Conservation (phyloP, 2,329 filamentous ascomycete genomes). For the Sclerotiophoma versabilis region DNA sequence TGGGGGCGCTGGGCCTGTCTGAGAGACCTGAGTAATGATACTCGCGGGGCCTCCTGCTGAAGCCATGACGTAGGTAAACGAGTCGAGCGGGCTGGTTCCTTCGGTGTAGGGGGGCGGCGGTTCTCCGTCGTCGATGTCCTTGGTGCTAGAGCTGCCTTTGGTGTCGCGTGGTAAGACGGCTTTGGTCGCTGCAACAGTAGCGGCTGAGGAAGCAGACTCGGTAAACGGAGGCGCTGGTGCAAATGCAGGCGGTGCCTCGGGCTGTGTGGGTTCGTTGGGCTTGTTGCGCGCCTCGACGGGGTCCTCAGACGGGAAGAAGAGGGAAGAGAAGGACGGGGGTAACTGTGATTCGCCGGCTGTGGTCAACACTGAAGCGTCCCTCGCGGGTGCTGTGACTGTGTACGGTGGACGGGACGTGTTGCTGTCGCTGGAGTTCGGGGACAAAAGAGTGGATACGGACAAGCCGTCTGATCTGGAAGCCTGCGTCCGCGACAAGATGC, state of each 20-base stretch:
- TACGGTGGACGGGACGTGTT: constrained; percentile 35
- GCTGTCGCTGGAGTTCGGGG: constrained; percentile 28
- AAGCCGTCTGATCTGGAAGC: constrained; percentile 51
- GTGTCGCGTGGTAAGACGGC: constrained; percentile 82
- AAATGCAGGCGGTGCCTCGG: constrained; percentile 57
- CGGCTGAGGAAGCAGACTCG: constrained; percentile 58
- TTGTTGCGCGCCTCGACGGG: constrained; percentile 58
- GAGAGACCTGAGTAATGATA: constrained; percentile 99
- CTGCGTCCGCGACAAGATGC: constrained; percentile 55
- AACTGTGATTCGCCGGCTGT: constrained; percentile 60
- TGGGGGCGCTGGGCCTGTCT: constrained; percentile 75
- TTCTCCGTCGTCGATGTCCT: constrained; percentile 80
- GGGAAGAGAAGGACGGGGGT: constrained; percentile 70
- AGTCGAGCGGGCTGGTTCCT: constrained; percentile 88
- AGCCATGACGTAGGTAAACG: constrained; percentile 97
- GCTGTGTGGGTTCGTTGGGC: constrained; percentile 45
- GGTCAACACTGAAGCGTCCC: constrained; percentile 45
- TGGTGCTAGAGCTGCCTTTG: constrained; percentile 76
- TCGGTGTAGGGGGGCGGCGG: constrained; percentile 96
- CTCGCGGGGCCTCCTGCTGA: constrained; percentile 95
- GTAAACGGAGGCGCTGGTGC: constrained; percentile 60
- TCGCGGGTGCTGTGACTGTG: constrained; percentile 44
- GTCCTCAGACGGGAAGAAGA: constrained; percentile 62
- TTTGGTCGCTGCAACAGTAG: constrained; percentile 41
- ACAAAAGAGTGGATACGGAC: constrained; percentile 55